Conservation (phyloP, 352 stramenopile species). For the Phytophthora crassamura region DNA sequence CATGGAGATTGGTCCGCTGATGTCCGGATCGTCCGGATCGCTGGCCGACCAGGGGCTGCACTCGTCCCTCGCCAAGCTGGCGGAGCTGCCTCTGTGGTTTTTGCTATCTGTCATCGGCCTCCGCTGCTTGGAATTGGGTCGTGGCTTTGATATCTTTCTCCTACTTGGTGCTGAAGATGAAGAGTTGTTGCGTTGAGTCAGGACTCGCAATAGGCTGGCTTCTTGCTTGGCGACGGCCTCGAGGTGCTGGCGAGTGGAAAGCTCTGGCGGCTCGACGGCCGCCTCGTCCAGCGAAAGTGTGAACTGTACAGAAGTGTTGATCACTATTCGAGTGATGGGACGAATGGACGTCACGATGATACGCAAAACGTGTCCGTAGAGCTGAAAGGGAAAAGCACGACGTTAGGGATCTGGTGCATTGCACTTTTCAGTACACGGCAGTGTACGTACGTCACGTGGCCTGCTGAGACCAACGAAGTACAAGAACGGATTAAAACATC, state of each 20-base stretch:
- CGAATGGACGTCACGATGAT: constrained; percentile 52
- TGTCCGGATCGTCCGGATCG: constrained; percentile 11
- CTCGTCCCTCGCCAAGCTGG: constrained; percentile 27
- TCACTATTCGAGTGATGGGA: constrained; percentile 54
- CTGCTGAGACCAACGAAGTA: constrained; percentile 51
- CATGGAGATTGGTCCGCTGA: background rate
- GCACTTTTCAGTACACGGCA: background rate
- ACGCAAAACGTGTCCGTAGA: constrained; percentile 59
- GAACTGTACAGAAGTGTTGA: constrained; percentile 66
- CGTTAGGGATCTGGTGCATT: background rate
- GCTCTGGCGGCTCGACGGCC: constrained; percentile 14
- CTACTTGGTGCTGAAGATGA: constrained; percentile 17
- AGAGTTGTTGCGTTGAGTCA: constrained; percentile 12
- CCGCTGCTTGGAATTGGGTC: background rate
- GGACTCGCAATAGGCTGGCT: constrained; percentile 1
- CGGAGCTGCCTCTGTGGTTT: constrained; percentile 19
- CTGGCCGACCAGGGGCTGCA: constrained; percentile 29
- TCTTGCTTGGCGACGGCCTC: constrained; percentile 4
- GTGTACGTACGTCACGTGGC: constrained; percentile 50
- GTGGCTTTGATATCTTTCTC: constrained; percentile 3
- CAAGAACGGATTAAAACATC: constrained; percentile 49
- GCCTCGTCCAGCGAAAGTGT: constrained; percentile 30
- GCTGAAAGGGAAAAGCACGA: constrained; percentile 22
- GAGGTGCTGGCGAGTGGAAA: constrained; percentile 3
- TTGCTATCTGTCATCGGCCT: constrained; percentile 5